Percentiles rank a stretch among this genome's conserved stretches.
Evolutionary conservation across 257 asterid genomes (phyloP).

Genomic region (Solanum pinnatisectum): DNA sequence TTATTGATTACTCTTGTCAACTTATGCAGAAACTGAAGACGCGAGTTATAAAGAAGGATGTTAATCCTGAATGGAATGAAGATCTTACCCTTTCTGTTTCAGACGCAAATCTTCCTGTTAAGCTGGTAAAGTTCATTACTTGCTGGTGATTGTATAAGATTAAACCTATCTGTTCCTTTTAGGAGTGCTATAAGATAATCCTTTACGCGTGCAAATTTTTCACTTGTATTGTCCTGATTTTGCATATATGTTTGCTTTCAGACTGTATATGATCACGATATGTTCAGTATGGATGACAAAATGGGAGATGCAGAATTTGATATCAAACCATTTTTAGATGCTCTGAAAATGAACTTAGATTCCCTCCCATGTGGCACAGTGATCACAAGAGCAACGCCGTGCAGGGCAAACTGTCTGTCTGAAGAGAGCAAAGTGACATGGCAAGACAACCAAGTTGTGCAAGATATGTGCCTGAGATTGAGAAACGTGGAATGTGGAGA

Average conservation of each 20-base stretch:
- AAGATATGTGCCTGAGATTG: slow-evolving; percentile 47
- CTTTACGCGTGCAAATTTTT: neutral
- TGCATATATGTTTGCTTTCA: slow-evolving; percentile 4
- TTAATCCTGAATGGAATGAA: slow-evolving; percentile 20
- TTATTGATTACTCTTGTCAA: neutral
- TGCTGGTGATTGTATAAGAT: neutral
- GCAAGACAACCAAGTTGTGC: slow-evolving; percentile 37
- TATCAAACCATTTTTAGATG: slow-evolving; percentile 31
- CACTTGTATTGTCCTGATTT: neutral
- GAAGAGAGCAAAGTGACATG: slow-evolving; percentile 45
- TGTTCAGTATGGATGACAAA: slow-evolving; percentile 51
- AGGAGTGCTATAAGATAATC: neutral
- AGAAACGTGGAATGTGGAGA: slow-evolving; percentile 62
- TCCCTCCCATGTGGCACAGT: slow-evolving; percentile 34
- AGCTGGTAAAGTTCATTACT: slow-evolving; percentile 7
- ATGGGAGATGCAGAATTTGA: slow-evolving; percentile 62
- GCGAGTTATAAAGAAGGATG: slow-evolving; percentile 6
- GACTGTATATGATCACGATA: slow-evolving; percentile 67
- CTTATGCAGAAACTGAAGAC: slow-evolving; percentile 12
- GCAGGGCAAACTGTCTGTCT: slow-evolving; percentile 34
- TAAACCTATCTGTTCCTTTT: neutral
- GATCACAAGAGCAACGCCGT: slow-evolving; percentile 28
- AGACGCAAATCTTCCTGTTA: slow-evolving; percentile 7
- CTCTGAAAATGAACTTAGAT: slow-evolving; percentile 14
- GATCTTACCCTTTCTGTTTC: slow-evolving; percentile 15